Evolutionary conservation across 1,284 basidiomycete genomes (phyloP), one percentile per base, ranked within the genome.

Genomic region (Salmacisia buchloeana): DNA sequence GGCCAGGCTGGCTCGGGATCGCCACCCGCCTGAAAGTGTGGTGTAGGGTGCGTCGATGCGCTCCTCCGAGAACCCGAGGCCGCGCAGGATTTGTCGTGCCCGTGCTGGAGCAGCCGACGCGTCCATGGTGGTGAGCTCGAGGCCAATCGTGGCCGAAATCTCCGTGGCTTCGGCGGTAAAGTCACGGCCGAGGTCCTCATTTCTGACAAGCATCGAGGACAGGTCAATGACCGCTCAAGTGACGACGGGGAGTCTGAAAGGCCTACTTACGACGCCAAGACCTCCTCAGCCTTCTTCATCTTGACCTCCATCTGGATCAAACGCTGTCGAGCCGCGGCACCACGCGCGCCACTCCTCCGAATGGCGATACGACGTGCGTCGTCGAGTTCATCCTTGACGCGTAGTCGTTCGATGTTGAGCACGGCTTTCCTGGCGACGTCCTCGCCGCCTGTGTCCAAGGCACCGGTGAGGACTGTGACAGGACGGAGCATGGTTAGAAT

Each of bases 1-100:
- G 4, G 83, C 83, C 31, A 84, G 76, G 0, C 81, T 75, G 62
- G 86, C 85, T 9, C 88, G 83, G 64, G 86, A 86, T 27, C 85
- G 81, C 88, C 88, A 90, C 0, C 88, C 88, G 21, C 88, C 88
- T 1, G 86, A 88, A 10, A 90, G 81, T 0, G 82, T 78, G 0
- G 77, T 75, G 60, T 85, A 84, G 0, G 83, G 82, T 0, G 81
- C 81, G 18, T 82, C 77, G 10, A 87, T 82, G 72, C 84, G 84
- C 2, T 82, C 83, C 34, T 81, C 73, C 0, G 80, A 81, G 75
- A 90, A 89, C 0, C 87, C 88, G n/a, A 90, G 81, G 0, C 88
- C 88, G 31, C 80, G 77, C 7, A 89, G 80, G 62, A 90, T 86
- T 0, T 79, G 74, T 39, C 83, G 82, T 0, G 87, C 88, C 18